phyloP scores from a whole-genome alignment of 768 basidiomycete genomes.

The Sporobolomyces phaffii region DNA sequence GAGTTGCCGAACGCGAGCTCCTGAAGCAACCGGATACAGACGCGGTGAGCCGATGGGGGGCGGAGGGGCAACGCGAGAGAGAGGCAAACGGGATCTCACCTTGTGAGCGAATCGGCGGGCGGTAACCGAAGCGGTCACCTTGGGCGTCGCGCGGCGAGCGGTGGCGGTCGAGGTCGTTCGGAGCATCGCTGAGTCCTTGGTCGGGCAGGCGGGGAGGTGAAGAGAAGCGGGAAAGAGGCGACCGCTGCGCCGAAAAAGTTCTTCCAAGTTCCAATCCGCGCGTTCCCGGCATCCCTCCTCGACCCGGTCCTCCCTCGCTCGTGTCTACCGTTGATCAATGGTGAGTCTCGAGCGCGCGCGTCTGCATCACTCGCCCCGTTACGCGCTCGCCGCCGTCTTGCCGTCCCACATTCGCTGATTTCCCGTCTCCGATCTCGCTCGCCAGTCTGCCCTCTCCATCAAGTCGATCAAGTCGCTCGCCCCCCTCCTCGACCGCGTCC shows the following conservation, averaged over 20 bases:
- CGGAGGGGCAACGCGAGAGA: not conserved
- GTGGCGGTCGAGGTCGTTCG: conserved; percentile 3
- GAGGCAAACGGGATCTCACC: not conserved
- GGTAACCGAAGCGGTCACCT: conserved; percentile 15
- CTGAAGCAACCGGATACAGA: too few species aligned
- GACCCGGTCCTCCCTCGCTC: not conserved
- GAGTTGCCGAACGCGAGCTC: conserved; percentile 96
- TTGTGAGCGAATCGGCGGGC: conserved; percentile 38
- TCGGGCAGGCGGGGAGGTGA: not conserved
- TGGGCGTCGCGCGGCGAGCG: conserved; percentile 20
- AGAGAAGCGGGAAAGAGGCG: not conserved
- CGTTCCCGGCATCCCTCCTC: not conserved
- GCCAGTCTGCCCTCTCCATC: conserved; percentile 49
- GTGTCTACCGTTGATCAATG: not conserved
- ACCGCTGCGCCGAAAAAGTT: not conserved
- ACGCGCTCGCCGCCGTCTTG: not conserved
- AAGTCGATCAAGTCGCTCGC: conserved; percentile 84
- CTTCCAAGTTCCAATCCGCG: not conserved
- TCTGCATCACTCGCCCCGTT: too few species aligned
- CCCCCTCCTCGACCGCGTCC: conserved; percentile 89
- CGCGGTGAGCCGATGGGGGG: not conserved
- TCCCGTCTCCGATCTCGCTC: not conserved
- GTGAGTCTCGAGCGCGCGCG: too few species aligned
- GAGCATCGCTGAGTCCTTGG: not conserved
- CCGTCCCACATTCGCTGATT: not conserved